A percentile compares a stretch with the other conserved stretches of the same genome.
phyloP scores from a whole-genome alignment of 2,329 filamentous ascomycete genomes.

The Colletotrichum neosansevieriae region DNA sequence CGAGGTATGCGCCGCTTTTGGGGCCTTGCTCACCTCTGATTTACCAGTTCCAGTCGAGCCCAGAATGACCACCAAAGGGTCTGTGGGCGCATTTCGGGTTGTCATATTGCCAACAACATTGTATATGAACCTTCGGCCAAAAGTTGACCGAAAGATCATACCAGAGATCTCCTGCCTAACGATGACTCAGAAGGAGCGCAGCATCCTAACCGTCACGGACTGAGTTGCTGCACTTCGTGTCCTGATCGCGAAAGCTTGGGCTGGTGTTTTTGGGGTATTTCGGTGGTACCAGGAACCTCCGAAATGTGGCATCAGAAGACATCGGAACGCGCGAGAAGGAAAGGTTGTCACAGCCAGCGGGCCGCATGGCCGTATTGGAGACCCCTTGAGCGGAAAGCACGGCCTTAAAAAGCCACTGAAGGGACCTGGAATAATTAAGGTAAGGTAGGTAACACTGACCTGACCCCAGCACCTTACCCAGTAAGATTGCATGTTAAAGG shows the following conservation, averaged over 20 bases:
- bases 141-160: constrained; percentile 32
- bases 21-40: constrained; percentile 76
- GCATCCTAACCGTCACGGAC: constrained; percentile 12
- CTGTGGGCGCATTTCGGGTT: constrained; percentile 50
- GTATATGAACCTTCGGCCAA: constrained; percentile 39
- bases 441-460: constrained; percentile 17
- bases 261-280: constrained; percentile 7
- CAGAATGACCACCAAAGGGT: constrained; percentile 83
- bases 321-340: constrained; percentile 37
- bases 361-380: constrained; percentile 12
- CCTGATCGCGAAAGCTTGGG: constrained; percentile 1
- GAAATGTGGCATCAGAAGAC: constrained; percentile 36
- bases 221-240: constrained; percentile 20
- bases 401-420: neutral
- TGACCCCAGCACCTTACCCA: constrained; percentile 15
- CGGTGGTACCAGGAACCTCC: neutral
- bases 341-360: constrained; percentile 11
- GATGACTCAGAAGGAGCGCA: constrained; percentile 22
- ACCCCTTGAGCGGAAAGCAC: constrained; percentile 28
- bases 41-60: constrained; percentile 95
- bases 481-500: constrained; percentile 21
- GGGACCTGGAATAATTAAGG: no score
- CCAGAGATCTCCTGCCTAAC: constrained; percentile 18
- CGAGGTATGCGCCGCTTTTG: neutral
- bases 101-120: constrained; percentile 45